Conservation (phyloP, 768 basidiomycete genomes). For the Lentinula detonsa region DNA sequence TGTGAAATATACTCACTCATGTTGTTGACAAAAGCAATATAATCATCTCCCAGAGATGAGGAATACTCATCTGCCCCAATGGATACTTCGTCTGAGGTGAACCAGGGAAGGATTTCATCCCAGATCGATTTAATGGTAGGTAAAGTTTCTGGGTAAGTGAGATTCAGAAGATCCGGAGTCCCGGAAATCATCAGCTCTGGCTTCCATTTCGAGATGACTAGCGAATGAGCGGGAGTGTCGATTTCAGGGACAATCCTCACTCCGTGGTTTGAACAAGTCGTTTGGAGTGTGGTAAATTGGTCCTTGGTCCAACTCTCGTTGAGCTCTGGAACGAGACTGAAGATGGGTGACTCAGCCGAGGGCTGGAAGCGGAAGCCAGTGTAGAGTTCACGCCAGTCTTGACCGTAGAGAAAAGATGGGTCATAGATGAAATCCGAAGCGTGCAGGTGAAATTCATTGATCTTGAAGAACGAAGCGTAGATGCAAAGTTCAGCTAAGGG, state of each 20-base stretch:
- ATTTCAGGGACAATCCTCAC: conserved; percentile 36
- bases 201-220: conserved; percentile 39
- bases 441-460: conserved; percentile 37
- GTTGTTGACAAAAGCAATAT: conserved; percentile 34
- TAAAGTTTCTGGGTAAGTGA: conserved; percentile 34
- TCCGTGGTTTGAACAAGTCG: conserved; percentile 29
- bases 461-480: conserved; percentile 40
- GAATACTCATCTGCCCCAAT: conserved; percentile 42
- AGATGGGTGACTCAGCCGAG: conserved; percentile 22
- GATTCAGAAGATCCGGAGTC: conserved; percentile 29
- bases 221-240: conserved; percentile 37
- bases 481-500: conserved; percentile 36
- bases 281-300: conserved; percentile 27
- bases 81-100: conserved; percentile 31
- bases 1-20: conserved; percentile 30
- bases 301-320: conserved; percentile 35
- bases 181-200: conserved; percentile 29
- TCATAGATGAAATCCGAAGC: conserved; percentile 29
- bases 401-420: conserved; percentile 11
- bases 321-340: conserved; percentile 26
- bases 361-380: conserved; percentile 37
- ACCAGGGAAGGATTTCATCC: conserved; percentile 34
- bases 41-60: conserved; percentile 30
- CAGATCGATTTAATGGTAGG: conserved; percentile 36
- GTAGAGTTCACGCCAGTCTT: conserved; percentile 33